Base-by-base conservation (phyloP, 1,284 basidiomycete species). In the Nidula niveotomentosa region DNA sequence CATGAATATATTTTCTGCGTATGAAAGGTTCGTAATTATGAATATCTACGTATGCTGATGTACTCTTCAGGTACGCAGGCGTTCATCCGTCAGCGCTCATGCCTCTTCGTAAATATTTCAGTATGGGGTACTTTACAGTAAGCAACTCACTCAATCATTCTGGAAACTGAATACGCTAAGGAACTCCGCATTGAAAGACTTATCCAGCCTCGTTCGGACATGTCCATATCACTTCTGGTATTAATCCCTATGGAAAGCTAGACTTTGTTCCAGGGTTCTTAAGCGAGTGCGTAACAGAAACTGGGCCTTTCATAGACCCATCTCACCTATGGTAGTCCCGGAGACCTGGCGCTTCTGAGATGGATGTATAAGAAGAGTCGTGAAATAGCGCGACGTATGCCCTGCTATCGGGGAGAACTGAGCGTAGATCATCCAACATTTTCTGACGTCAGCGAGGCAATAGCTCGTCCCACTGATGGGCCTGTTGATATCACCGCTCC, bases 341-440 rank as follows among this genome's bases (percentile, higher is more conserved):
- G 77, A 2, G 87, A 89, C 62, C 41, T 89, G 2, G 74, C 71
- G 2, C 68, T 79, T 12, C 63, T 85, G 56, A 69, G 76, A 50
- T 84, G 81, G 76, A 69, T 62, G 0, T 90, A 86, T 64, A 90
- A 89, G 64, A 76, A 73, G 57, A 56, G 68, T 15, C 72, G 84
- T 15, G 87, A 89, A 66, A 65, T 83, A 37, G 77, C 74, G 2
- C 77, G 87, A 18, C 79, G 86, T 1, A 79, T 88, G 77, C 69
- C 73, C 0, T 66, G 67, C 18, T 88, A 78, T 65, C 75, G 80
- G 1, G 86, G 86, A 2, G 86, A 87, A 58, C 64, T 75, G 1
- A 49, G 62, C 0, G 52, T 61, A 1, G 61, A 60, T 12, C 80
- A 88, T 58, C 86, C 87, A 0, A 52, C 56, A 5, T 88, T 88